Conservation (phyloP, 768 basidiomycete genomes). For the Agrocybe pediades region DNA sequence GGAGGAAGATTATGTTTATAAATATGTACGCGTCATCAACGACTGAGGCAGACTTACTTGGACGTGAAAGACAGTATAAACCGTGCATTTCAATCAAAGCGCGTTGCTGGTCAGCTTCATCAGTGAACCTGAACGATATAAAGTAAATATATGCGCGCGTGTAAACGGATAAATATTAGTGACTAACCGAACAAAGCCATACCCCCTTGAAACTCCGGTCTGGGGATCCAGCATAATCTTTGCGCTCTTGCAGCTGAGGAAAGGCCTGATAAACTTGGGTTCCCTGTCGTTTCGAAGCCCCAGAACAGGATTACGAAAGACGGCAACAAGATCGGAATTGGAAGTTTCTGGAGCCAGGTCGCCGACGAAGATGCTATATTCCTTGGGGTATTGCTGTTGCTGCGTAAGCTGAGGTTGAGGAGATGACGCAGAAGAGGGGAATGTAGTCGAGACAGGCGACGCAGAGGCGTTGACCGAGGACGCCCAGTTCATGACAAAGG, state of each 20-base stretch:
- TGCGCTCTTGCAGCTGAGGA: slow-evolving; percentile 91
- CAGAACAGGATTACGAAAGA: slow-evolving; percentile 88
- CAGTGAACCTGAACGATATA: slow-evolving; percentile 64
- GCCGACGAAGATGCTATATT: slow-evolving; percentile 94
- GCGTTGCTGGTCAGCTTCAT: slow-evolving; percentile 86
- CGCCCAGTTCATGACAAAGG: slow-evolving; percentile 85
- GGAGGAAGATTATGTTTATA: slow-evolving; percentile 14
- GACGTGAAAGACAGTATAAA: slow-evolving; percentile 84
- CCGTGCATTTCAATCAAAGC: slow-evolving; percentile 93
- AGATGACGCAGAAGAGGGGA: slow-evolving; percentile 25
- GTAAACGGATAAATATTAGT: neutral
- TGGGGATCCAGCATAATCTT: slow-evolving; percentile 94
- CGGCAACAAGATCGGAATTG: slow-evolving; percentile 93
- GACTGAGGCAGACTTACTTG: slow-evolving; percentile 57
- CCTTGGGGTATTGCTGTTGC: slow-evolving; percentile 64
- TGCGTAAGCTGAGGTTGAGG: slow-evolving; percentile 37
- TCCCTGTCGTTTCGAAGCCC: slow-evolving; percentile 85
- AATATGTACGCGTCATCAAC: slow-evolving; percentile 29
- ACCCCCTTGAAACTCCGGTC: slow-evolving; percentile 87
- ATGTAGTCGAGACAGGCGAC: slow-evolving; percentile 32
- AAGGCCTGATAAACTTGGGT: slow-evolving; percentile 87
- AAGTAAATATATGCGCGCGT: slow-evolving; percentile 15
- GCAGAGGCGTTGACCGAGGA: slow-evolving; percentile 36
- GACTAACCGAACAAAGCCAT: slow-evolving; percentile 86
- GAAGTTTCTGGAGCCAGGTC: slow-evolving; percentile 92